Conservation (phyloP, 2,329 filamentous ascomycete genomes). For the Claviceps paspali region DNA sequence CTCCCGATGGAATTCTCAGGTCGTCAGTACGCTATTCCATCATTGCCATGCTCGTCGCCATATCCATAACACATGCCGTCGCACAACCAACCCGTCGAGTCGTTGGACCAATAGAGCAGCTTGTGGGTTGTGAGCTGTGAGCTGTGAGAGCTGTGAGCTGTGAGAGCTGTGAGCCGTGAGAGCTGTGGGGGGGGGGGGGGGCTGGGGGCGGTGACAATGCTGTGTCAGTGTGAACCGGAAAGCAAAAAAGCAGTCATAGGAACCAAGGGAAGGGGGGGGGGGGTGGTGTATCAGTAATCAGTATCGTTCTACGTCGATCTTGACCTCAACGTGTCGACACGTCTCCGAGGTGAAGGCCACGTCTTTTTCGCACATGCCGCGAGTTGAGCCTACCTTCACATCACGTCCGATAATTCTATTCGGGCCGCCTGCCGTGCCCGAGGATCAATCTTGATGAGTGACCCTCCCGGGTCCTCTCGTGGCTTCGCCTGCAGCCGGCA, state of each 20-base stretch:
- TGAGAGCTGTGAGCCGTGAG: background rate
- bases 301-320: too few relatives aligned
- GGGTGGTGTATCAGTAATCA: too few relatives aligned
- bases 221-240: background rate
- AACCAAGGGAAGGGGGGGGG: too few relatives aligned
- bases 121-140: background rate
- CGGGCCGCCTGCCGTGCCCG: background rate
- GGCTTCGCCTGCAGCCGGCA: background rate
- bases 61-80: background rate
- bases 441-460: background rate
- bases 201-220: background rate
- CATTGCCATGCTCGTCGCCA: too few relatives aligned
- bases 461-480: background rate
- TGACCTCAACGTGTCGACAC: too few relatives aligned
- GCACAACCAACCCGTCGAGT: background rate
- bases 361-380: too few relatives aligned
- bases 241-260: too few relatives aligned
- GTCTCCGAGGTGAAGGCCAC: too few relatives aligned
- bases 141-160: background rate
- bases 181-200: too few relatives aligned
- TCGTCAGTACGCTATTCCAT: too few relatives aligned
- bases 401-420: background rate
- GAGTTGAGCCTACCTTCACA: too few relatives aligned
- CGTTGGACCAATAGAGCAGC: background rate
- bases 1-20: too few relatives aligned